A percentile compares a stretch with the other conserved stretches of the same genome.
Evolutionary conservation across 257 asterid genomes (phyloP).

Genomic region (Cinchona pubescens): DNA sequence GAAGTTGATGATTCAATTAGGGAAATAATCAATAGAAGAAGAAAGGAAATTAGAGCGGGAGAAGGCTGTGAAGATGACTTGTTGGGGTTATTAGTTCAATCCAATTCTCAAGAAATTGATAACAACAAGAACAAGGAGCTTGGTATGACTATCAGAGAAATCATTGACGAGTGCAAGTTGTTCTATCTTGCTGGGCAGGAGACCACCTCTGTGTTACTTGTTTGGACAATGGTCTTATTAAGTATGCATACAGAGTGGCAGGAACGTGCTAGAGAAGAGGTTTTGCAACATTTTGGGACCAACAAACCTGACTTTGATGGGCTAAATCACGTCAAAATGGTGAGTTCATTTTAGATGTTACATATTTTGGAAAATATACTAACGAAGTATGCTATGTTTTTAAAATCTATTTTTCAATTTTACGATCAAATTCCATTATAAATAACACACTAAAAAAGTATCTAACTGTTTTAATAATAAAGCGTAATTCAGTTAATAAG

Average conservation of each 20-base stretch:
- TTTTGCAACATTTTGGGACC: slow-evolving; percentile 12
- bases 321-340: slow-evolving; percentile 24
- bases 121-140: slow-evolving; percentile 3
- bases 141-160: slow-evolving; percentile 17
- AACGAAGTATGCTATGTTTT: no score
- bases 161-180: slow-evolving; percentile 31
- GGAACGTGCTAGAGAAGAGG: slow-evolving; percentile 32
- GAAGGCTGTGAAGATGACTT: slow-evolving; percentile 15
- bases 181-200: slow-evolving; percentile 38
- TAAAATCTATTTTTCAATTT: no score
- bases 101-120: slow-evolving; percentile 20
- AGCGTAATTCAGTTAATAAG: no score
- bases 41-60: slow-evolving; percentile 12
- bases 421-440: no score
- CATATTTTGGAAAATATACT: no score
- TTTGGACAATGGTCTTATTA: slow-evolving; percentile 32
- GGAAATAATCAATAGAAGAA: slow-evolving; percentile 12
- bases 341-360: slow-evolving; percentile 1
- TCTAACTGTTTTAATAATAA: no score
- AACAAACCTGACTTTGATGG: slow-evolving; percentile 18
- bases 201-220: slow-evolving; percentile 24
- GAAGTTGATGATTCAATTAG: slow-evolving; percentile 16
- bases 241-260: slow-evolving; percentile 29
- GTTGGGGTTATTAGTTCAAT: slow-evolving; percentile 24
- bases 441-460: no score